phyloP scores from a whole-genome alignment of 2,329 filamentous ascomycete species.

The Penicillium brevicompactum region DNA sequence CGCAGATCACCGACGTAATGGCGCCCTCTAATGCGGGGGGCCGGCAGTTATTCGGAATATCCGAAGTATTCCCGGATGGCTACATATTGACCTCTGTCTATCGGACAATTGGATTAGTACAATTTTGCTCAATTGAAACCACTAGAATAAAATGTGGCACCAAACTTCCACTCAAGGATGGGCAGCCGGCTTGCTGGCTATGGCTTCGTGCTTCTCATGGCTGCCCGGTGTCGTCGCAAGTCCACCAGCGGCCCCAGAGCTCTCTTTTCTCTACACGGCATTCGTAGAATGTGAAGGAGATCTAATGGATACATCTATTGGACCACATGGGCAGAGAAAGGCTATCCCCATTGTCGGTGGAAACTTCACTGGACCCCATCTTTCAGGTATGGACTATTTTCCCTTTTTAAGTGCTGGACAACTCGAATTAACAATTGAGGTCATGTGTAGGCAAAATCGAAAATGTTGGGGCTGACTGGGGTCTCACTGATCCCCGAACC shows the following conservation, averaged over 20 bases:
- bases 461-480: constrained; percentile 31
- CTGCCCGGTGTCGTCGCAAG: background rate
- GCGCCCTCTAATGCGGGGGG: background rate
- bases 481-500: constrained; percentile 23
- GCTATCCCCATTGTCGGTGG: constrained; percentile 31
- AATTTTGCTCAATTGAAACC: background rate
- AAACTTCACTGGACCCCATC: constrained; percentile 29
- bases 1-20: background rate
- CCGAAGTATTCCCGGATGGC: background rate
- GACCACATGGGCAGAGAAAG: constrained; percentile 22
- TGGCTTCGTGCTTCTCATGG: background rate
- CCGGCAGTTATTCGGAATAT: background rate
- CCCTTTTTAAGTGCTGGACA: background rate
- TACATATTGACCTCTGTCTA: background rate
- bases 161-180: background rate
- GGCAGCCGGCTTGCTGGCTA: background rate
- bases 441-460: constrained; percentile 21
- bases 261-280: constrained; percentile 27
- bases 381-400: constrained; percentile 14
- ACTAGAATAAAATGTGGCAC: background rate
- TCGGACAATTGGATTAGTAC: background rate
- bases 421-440: no score
- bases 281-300: constrained; percentile 24
- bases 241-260: constrained; percentile 3
- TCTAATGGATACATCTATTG: constrained; percentile 16